Conservation (phyloP, 805 yeast genomes). For the Candida tammaniensis region DNA sequence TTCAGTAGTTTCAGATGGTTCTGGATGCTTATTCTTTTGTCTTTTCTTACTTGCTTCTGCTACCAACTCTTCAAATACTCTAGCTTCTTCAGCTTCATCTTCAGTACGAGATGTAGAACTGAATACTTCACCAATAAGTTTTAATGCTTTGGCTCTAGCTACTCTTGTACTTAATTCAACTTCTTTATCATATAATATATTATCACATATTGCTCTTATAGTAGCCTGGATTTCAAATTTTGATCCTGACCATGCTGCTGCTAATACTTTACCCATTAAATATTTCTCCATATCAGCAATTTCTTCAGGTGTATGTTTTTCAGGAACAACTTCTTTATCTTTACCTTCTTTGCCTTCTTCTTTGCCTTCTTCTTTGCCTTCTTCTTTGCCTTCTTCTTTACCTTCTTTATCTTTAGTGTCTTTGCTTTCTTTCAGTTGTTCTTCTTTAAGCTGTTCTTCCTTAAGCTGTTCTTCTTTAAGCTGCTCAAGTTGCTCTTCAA, state of each 20-base stretch:
- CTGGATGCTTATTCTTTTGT: conserved; percentile 23
- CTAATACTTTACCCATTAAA: conserved; percentile 73
- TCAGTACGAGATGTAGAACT: conserved; percentile 56
- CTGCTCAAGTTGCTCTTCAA: conserved; percentile 18
- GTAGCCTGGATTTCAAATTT: conserved; percentile 75
- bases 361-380: conserved; percentile 13
- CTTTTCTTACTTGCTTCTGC: conserved; percentile 45
- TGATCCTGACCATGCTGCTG: conserved; percentile 85
- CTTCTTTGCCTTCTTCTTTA: conserved; percentile 26
- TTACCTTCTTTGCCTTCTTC: conserved; percentile 10
- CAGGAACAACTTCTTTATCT: conserved; percentile 25
- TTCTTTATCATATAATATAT: conserved; percentile 55
- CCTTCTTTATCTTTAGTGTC: conserved; percentile 20
- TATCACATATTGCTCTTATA: conserved; percentile 67
- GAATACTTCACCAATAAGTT: conserved; percentile 63
- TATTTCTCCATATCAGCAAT: conserved; percentile 70
- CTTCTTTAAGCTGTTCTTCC: too few relatives aligned
- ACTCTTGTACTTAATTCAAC: conserved; percentile 45
- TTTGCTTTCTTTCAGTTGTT: conserved; percentile 1
- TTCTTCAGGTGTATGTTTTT: conserved; percentile 52
- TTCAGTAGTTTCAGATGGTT: conserved; percentile 3
- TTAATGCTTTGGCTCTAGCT: conserved; percentile 62
- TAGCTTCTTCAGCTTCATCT: conserved; percentile 72
- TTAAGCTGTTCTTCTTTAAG: conserved; percentile 12
- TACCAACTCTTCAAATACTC: conserved; percentile 71